Conservation (phyloP, 163 green algal genomes). For the Scenedesmus sp. region DNA sequence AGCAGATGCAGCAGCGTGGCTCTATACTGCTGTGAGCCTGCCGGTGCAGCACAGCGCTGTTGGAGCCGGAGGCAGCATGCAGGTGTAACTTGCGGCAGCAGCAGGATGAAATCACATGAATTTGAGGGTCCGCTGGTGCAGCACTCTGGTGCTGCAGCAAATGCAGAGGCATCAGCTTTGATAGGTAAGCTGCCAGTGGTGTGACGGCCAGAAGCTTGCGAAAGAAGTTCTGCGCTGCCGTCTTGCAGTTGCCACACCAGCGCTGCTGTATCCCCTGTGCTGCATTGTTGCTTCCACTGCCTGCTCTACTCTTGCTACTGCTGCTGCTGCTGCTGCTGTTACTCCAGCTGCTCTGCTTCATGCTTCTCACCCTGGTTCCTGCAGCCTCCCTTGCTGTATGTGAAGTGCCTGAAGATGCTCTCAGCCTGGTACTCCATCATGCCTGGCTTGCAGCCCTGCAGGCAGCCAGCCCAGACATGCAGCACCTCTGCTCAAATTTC, state of each 20-base stretch:
- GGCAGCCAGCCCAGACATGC: neutral
- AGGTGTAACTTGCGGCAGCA: neutral
- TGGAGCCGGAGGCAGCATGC: neutral
- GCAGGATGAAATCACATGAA: neutral
- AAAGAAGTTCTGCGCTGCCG: too few species aligned
- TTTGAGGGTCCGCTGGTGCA: neutral
- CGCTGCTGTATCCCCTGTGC: too few species aligned
- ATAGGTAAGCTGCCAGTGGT: too few species aligned
- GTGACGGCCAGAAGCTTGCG: too few species aligned
- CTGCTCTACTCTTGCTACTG: conserved; percentile 54
- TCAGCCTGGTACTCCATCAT: conserved; percentile 94
- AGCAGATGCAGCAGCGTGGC: neutral
- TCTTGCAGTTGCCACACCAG: too few species aligned
- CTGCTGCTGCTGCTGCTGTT: conserved; percentile 75
- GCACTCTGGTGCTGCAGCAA: too few species aligned
- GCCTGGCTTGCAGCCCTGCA: conserved; percentile 66
- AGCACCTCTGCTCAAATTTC: neutral
- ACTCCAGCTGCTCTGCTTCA: neutral
- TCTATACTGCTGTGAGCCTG: too few species aligned
- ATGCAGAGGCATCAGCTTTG: too few species aligned
- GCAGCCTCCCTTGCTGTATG: conserved; percentile 79
- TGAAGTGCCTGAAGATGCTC: conserved; percentile 79
- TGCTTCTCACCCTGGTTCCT: conserved; percentile 53
- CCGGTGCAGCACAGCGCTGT: too few species aligned
- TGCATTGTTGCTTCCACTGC: too few species aligned